A percentile compares a stretch with the other conserved stretches of the same genome.
Conservation (phyloP, 306 rosid genomes). For the Prosopis cineraria region DNA sequence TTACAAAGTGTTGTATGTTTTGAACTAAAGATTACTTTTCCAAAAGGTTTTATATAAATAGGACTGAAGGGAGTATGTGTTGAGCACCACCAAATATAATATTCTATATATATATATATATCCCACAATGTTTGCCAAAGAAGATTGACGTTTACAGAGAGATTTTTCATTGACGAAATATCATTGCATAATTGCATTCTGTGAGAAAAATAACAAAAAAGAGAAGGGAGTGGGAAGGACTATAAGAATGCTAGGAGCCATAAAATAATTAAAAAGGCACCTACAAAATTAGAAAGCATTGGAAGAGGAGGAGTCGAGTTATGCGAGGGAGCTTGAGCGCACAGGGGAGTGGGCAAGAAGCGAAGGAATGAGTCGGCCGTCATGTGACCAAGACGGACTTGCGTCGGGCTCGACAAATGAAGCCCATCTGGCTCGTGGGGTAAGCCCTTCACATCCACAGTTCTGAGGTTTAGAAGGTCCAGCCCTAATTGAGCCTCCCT, state of each 20-base stretch:
- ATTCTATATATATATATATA: no score
- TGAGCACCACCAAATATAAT: no score
- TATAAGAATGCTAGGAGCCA: background rate
- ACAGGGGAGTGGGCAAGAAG: constrained; percentile 38
- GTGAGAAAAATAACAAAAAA: background rate
- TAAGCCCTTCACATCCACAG: constrained; percentile 62
- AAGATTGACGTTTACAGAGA: background rate
- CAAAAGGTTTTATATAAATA: no score
- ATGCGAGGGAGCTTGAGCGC: background rate
- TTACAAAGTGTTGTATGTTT: no score
- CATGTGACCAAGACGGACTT: constrained; percentile 55
- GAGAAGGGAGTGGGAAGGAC: background rate
- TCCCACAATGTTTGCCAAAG: background rate
- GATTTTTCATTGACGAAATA: background rate
- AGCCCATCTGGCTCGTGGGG: constrained; percentile 59
- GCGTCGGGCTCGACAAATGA: constrained; percentile 62
- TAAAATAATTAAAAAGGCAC: background rate
- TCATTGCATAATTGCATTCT: background rate
- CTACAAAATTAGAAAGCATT: background rate
- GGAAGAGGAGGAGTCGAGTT: background rate
- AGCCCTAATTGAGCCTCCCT: constrained; percentile 66
- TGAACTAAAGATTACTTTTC: no score
- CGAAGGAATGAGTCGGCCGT: constrained; percentile 61
- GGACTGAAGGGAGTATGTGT: no score
- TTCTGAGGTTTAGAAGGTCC: constrained; percentile 54